Percentiles rank a stretch among this genome's conserved stretches.
Evolutionary conservation across 768 basidiomycete genomes (phyloP).

Genomic region (Termitomyces sp.): DNA sequence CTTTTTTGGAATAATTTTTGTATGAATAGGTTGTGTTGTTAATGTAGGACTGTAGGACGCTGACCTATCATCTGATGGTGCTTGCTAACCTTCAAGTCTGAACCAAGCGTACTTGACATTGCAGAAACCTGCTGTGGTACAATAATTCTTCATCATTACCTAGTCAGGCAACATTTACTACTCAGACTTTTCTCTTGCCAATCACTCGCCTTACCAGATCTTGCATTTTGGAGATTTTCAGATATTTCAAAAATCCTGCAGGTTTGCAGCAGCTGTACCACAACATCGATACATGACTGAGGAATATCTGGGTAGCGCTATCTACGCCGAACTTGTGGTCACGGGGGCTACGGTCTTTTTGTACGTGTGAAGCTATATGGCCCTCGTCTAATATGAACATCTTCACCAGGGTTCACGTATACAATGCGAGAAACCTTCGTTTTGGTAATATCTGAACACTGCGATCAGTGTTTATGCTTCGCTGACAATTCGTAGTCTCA

Average conservation of each 20-base stretch:
- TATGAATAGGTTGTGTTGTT: slow-evolving; percentile 1
- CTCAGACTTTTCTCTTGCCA: neutral
- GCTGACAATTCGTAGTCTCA: neutral
- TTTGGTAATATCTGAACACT: neutral
- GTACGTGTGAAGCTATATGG: neutral
- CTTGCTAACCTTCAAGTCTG: neutral
- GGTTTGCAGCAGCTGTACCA: neutral
- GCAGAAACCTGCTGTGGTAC: slow-evolving; percentile 12
- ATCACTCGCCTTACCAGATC: neutral
- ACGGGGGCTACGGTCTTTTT: slow-evolving; percentile 1
- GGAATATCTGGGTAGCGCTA: neutral
- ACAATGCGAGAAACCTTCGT: slow-evolving; percentile 3
- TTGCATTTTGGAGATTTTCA: slow-evolving; percentile 2
- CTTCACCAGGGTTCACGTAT: neutral
- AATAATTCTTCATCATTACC: slow-evolving; percentile 10
- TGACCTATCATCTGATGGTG: neutral
- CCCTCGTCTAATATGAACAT: neutral
- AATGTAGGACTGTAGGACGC: slow-evolving; percentile 11
- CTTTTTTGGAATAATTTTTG: too few species aligned
- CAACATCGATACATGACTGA: neutral
- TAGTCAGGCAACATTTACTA: neutral
- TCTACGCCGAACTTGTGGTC: slow-evolving; percentile 1
- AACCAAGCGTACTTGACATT: slow-evolving; percentile 8
- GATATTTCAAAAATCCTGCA: neutral
- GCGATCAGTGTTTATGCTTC: neutral